Conservation (phyloP, 805 yeast genomes). For the Candida manassasensis region DNA sequence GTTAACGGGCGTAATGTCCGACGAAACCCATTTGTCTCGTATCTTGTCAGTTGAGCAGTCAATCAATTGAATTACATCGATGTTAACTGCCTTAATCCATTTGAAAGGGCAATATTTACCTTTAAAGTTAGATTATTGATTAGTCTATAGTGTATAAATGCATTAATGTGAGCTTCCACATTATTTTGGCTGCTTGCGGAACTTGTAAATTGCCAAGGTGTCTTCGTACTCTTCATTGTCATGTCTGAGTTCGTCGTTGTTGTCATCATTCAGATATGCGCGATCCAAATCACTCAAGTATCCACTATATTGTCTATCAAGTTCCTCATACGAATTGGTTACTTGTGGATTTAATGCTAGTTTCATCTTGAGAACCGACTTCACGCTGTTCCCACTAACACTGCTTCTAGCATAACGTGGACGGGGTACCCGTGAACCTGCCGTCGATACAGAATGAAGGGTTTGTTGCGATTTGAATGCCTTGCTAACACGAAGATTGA, state of each 20-base stretch:
- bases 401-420: background rate
- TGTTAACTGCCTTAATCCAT: too few species aligned
- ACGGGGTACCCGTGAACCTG: background rate
- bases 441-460: background rate
- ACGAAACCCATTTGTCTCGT: too few species aligned
- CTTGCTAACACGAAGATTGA: background rate
- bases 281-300: slow-evolving; percentile 12
- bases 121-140: too few species aligned
- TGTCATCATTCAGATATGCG: too few species aligned
- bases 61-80: too few species aligned
- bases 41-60: too few species aligned
- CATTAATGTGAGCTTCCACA: too few species aligned
- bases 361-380: background rate
- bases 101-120: too few species aligned
- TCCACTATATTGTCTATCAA: slow-evolving; percentile 10
- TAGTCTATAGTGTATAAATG: too few species aligned
- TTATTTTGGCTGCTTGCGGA: slow-evolving; percentile 2
- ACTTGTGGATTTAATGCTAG: background rate
- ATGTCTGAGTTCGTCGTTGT: background rate
- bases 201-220: slow-evolving; percentile 6
- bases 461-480: slow-evolving; percentile 1
- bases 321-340: background rate
- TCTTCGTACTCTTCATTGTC: slow-evolving; percentile 8
- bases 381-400: background rate
- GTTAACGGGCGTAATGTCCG: too few species aligned